Evolutionary conservation across 2,329 filamentous ascomycete species (phyloP).

Genomic region (Botrytis fabae): DNA sequence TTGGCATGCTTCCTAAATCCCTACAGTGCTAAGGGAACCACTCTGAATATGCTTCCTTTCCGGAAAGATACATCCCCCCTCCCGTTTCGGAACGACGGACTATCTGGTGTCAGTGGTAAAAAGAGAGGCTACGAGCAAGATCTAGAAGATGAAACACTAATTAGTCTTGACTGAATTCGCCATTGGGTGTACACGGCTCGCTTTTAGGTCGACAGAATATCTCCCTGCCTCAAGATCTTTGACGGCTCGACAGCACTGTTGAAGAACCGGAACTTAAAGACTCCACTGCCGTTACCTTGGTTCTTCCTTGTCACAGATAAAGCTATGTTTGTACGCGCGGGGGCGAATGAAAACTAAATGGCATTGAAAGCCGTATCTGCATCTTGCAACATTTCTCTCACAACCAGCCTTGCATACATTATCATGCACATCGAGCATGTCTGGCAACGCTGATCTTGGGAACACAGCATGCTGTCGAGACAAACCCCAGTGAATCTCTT

Average conservation of each 20-base stretch:
- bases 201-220: not conserved
- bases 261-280: constrained; percentile 14
- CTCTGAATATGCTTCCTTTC: not conserved
- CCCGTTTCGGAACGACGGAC: not conserved
- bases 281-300: not conserved
- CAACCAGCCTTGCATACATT: constrained; percentile 26
- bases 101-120: not conserved
- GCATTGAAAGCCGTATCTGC: not conserved
- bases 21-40: not conserved
- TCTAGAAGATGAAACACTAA: constrained; percentile 8
- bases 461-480: constrained; percentile 21
- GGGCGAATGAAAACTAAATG: constrained; percentile 1
- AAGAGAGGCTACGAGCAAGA: not conserved
- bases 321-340: constrained; percentile 13
- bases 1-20: not conserved
- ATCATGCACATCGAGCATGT: constrained; percentile 22
- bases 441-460: constrained; percentile 23
- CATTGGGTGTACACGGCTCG: constrained; percentile 5
- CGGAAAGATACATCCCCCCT: constrained; percentile 9
- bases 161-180: not conserved
- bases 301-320: not conserved
- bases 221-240: not conserved
- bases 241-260: not conserved
- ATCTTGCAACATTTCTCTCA: not conserved
- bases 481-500: constrained; percentile 19